Conservation (phyloP, 2,329 filamentous ascomycete species). For the Plenodomus tracheiphilus region DNA sequence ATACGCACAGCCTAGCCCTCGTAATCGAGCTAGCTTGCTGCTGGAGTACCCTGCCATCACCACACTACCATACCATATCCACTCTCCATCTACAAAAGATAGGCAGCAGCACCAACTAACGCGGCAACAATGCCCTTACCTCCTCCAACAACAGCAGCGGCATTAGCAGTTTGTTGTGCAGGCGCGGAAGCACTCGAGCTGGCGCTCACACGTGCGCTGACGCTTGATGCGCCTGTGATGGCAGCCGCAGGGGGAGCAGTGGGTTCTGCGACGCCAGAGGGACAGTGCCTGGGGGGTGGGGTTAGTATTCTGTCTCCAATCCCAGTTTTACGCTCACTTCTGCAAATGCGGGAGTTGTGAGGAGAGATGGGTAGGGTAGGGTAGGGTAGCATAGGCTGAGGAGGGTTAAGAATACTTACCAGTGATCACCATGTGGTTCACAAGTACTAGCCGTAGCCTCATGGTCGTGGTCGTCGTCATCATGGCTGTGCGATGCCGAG, state of each 20-base stretch:
- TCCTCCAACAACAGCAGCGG: constrained; percentile 3
- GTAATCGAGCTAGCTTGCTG: too few relatives aligned
- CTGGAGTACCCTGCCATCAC: too few relatives aligned
- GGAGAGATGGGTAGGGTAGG: too few relatives aligned
- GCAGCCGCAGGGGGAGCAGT: constrained; percentile 17
- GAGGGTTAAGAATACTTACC: constrained; percentile 4
- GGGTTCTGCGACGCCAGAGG: constrained; percentile 29
- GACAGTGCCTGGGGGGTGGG: constrained; percentile 26
- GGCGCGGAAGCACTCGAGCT: constrained; percentile 6
- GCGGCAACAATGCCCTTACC: constrained; percentile 1
- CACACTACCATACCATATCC: too few relatives aligned
- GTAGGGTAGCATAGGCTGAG: too few relatives aligned
- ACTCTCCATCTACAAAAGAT: constrained; percentile 8
- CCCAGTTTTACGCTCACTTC: too few relatives aligned
- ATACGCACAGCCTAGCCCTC: too few relatives aligned
- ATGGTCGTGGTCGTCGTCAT: constrained; percentile 27
- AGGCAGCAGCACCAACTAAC: constrained; percentile 7
- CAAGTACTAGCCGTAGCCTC: constrained; percentile 31
- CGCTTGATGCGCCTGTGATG: constrained; percentile 1
- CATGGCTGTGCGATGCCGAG: constrained; percentile 14
- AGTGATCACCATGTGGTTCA: constrained; percentile 32
- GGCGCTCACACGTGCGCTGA: constrained; percentile 1
- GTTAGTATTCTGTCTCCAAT: too few relatives aligned
- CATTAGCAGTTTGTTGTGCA: constrained; percentile 7
- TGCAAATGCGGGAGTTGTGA: too few relatives aligned